Conservation (phyloP, 768 basidiomycete genomes). For the Hortiboletus campestris region DNA sequence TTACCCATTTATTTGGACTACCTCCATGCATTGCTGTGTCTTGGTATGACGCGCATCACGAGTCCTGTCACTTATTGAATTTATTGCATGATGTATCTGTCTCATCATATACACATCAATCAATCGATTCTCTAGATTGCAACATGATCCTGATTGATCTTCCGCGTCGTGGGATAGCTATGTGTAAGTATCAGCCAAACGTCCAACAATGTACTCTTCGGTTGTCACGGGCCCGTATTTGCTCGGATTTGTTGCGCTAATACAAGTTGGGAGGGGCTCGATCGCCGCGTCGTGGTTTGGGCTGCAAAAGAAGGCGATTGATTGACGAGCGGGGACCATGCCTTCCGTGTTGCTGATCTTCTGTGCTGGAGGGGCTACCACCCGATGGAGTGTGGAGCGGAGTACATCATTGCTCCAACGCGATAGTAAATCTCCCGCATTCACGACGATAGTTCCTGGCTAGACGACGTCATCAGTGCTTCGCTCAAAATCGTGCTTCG, state of each 20-base stretch:
- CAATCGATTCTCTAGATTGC: constrained; percentile 8
- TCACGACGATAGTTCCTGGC: constrained; percentile 81
- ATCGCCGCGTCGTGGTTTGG: constrained; percentile 70
- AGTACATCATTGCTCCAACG: constrained; percentile 84
- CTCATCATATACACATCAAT: constrained; percentile 10
- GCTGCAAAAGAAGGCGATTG: constrained; percentile 87
- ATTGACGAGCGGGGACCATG: constrained; percentile 68
- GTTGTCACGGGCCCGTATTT: constrained; percentile 74
- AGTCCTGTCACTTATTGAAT: constrained; percentile 18
- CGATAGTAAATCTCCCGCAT: constrained; percentile 76
- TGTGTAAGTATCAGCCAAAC: constrained; percentile 59
- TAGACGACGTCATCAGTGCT: constrained; percentile 28
- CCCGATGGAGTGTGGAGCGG: constrained; percentile 78
- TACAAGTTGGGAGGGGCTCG: constrained; percentile 66
- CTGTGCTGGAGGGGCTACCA: constrained; percentile 66
- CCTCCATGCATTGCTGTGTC: constrained; percentile 12
- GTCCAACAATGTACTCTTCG: constrained; percentile 73
- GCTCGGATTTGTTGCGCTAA: constrained; percentile 40
- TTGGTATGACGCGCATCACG: constrained; percentile 17
- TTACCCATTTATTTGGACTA: constrained; percentile 19
- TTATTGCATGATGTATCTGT: constrained; percentile 15
- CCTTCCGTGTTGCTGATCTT: constrained; percentile 47
- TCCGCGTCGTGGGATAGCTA: not conserved
- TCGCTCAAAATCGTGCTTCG: not conserved
- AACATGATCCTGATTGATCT: not conserved